Evolutionary conservation across 208 protist genomes (phyloP).

Genomic region (Vickermania spadyakhi): DNA sequence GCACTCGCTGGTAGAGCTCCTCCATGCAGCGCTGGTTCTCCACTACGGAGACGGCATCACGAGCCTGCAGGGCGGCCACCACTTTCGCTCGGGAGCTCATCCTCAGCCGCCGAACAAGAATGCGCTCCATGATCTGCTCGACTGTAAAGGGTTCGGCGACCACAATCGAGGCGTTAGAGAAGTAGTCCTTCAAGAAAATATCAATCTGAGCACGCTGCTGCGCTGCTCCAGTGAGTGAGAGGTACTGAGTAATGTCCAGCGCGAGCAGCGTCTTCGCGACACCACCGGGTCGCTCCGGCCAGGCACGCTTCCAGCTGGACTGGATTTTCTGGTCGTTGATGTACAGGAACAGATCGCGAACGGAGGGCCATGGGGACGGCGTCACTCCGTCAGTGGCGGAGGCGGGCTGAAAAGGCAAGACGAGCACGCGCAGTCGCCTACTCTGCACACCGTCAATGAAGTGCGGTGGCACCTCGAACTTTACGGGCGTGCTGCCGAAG

Average conservation of each 20-base stretch:
- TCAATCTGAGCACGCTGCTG: slow-evolving; percentile 49
- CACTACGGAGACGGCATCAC: background rate
- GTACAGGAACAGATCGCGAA: slow-evolving; percentile 64
- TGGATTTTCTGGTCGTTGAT: slow-evolving; percentile 63
- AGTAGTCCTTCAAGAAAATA: slow-evolving; percentile 58
- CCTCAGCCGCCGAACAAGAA: slow-evolving; percentile 18
- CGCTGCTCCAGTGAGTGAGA: slow-evolving; percentile 21
- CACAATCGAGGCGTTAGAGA: slow-evolving; percentile 28
- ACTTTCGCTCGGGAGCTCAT: slow-evolving; percentile 4
- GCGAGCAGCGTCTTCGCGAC: slow-evolving; percentile 65
- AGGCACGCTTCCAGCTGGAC: slow-evolving; percentile 61
- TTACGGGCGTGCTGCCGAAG: slow-evolving; percentile 47
- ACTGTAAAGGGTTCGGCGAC: slow-evolving; percentile 35
- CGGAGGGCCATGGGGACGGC: slow-evolving; percentile 52
- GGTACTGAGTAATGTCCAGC: slow-evolving; percentile 67
- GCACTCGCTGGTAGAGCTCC: slow-evolving; percentile 19
- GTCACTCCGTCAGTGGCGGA: slow-evolving; percentile 22
- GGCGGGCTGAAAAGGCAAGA: slow-evolving; percentile 40
- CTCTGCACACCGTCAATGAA: slow-evolving; percentile 35
- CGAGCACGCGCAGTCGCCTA: slow-evolving; percentile 47
- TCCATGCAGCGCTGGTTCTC: slow-evolving; percentile 1
- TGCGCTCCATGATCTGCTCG: slow-evolving; percentile 43
- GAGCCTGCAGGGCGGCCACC: slow-evolving; percentile 8
- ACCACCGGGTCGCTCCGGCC: slow-evolving; percentile 51
- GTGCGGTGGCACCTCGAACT: slow-evolving; percentile 56